Percentiles rank a stretch among this genome's conserved stretches.
Conservation (phyloP, 2,329 filamentous ascomycete species). For the Fusarium nurragi region DNA sequence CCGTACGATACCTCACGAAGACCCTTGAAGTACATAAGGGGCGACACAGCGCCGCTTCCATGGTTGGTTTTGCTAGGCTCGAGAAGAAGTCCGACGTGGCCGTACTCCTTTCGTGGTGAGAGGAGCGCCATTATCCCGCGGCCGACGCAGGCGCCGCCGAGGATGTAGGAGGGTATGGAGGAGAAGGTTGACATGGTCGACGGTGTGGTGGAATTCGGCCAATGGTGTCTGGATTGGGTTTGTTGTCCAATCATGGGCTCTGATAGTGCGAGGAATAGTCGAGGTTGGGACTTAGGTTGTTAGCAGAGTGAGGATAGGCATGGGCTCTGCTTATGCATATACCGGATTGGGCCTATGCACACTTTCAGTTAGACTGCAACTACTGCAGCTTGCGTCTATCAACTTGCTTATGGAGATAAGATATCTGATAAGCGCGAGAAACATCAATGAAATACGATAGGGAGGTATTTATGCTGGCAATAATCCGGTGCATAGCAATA, state of each 20-base stretch:
- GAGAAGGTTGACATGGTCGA: conserved; percentile 37
- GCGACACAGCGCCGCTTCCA: conserved; percentile 30
- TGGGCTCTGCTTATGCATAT: conserved; percentile 7
- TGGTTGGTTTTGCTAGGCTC: conserved; percentile 3
- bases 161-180: conserved; percentile 36
- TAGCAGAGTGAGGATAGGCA: background rate
- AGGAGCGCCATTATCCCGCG: conserved; percentile 42
- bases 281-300: background rate
- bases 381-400: background rate
- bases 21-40: conserved; percentile 51
- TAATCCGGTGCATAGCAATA: too few relatives aligned
- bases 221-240: background rate
- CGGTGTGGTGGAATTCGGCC: background rate
- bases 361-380: background rate
- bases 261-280: background rate
- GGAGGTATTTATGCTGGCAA: background rate
- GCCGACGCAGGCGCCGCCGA: conserved; percentile 38
- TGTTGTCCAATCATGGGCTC: background rate
- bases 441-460: background rate
- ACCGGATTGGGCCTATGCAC: background rate
- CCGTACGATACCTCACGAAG: conserved; percentile 49
- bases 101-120: conserved; percentile 39
- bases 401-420: background rate
- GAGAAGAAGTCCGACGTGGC: conserved; percentile 38
- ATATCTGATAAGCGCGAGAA: background rate